Conservation (phyloP, 345 rosid genomes). For the Streptanthus diversifolius region DNA sequence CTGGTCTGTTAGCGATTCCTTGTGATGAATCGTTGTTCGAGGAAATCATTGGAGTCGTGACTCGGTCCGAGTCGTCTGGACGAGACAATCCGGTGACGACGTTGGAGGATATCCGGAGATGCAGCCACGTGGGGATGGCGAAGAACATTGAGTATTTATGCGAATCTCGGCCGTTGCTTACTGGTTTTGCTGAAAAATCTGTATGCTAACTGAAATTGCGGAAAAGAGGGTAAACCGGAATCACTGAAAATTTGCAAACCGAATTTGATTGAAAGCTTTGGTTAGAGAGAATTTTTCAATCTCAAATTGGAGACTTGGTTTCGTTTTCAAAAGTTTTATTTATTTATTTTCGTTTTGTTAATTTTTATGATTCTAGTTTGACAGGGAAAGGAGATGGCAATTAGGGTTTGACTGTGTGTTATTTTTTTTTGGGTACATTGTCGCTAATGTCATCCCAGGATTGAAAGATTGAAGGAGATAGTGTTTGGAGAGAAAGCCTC, state of each 20-base stretch:
- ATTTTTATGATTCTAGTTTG: conserved; percentile 1
- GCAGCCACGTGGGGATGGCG: conserved; percentile 49
- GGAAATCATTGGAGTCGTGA: conserved; percentile 50
- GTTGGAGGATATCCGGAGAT: conserved; percentile 49
- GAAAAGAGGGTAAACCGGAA: background rate
- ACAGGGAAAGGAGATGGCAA: conserved; percentile 29
- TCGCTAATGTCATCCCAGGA: conserved; percentile 24
- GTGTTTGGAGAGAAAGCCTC: conserved; percentile 23
- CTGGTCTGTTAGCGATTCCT: conserved; percentile 71
- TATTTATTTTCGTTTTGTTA: conserved; percentile 8
- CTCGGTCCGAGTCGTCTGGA: conserved; percentile 34
- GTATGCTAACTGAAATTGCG: conserved; percentile 16
- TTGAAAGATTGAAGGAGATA: conserved; percentile 1
- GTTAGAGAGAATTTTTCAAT: conserved; percentile 29
- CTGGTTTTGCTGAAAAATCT: conserved; percentile 38
- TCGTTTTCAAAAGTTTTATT: background rate
- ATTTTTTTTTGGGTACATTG: background rate
- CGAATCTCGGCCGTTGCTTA: conserved; percentile 70
- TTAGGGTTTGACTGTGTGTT: conserved; percentile 24
- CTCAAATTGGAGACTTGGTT: conserved; percentile 18
- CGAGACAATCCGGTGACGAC: conserved; percentile 31
- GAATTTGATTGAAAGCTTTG: background rate
- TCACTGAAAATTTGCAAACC: conserved; percentile 5
- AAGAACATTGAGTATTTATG: conserved; percentile 25
- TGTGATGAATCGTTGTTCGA: conserved; percentile 85